Conservation (phyloP, 441 rosid genomes). For the Mallotus repandus region DNA sequence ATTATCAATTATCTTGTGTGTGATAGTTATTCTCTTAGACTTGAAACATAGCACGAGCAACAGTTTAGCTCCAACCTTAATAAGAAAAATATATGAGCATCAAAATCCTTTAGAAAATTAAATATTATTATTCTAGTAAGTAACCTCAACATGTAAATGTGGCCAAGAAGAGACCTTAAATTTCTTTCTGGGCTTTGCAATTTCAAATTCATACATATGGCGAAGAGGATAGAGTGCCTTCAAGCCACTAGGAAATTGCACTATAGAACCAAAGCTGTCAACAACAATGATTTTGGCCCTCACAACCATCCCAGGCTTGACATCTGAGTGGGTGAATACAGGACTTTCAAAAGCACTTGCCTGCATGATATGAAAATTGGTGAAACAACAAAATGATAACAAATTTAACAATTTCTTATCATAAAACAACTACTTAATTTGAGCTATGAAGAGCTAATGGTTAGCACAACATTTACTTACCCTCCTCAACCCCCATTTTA, state of each 20-base stretch:
- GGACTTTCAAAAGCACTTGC: conserved; percentile 96
- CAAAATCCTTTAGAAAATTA: conserved; percentile 16
- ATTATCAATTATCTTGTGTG: conserved; percentile 63
- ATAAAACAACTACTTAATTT: too few species aligned
- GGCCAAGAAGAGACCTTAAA: conserved; percentile 63
- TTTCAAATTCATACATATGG: conserved; percentile 98
- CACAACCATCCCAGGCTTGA: conserved; percentile 95
- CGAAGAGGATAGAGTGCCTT: conserved; percentile 96
- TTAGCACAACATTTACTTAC: too few species aligned
- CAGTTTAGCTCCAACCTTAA: conserved; percentile 91
- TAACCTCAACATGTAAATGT: conserved; percentile 2
- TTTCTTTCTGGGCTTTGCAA: conserved; percentile 80
- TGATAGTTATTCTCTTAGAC: conserved; percentile 94
- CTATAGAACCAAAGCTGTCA: conserved; percentile 92
- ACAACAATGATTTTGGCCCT: conserved; percentile 76
- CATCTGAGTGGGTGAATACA: conserved; percentile 92
- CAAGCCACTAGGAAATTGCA: conserved; percentile 93
- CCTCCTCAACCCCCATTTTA: too few species aligned
- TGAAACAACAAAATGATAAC: too few species aligned
- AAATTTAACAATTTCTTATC: too few species aligned
- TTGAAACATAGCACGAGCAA: conserved; percentile 94
- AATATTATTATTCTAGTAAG: neutral
- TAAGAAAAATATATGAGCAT: conserved; percentile 23
- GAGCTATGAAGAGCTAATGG: too few species aligned
- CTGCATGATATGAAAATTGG: conserved; percentile 38